These are phyloP conservation scores for Bothriochloa decipiens DNA, from an alignment of 176 grass and related monocot species.

Conservation along the genomic window DNA sequence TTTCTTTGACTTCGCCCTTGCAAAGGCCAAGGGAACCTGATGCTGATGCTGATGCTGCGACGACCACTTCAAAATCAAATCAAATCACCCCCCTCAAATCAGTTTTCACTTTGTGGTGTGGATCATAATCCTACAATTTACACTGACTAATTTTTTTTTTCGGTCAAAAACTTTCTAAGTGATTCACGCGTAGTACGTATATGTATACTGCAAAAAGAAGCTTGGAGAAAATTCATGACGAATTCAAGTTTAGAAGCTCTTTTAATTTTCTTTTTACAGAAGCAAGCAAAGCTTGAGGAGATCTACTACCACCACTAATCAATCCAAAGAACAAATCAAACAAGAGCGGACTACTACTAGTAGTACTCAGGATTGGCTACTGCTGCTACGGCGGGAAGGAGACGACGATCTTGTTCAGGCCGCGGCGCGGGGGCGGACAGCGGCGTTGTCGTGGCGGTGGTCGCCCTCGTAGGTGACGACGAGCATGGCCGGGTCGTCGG, in stretches of 20 bases:
- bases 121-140: background rate
- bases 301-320: background rate
- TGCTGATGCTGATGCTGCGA: background rate
- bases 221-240: background rate
- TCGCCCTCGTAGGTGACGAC: slow-evolving; percentile 86
- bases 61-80: background rate
- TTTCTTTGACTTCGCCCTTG: background rate
- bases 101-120: too few relatives aligned
- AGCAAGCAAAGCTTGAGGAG: background rate
- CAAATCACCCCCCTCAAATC: background rate
- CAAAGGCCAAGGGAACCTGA: background rate
- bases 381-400: background rate
- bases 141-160: background rate
- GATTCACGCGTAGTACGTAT: background rate
- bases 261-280: slow-evolving; percentile 30
- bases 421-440: background rate
- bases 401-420: background rate
- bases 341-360: background rate
- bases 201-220: background rate
- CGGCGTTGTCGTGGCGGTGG: slow-evolving; percentile 53
- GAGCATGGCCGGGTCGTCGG: slow-evolving; percentile 70
- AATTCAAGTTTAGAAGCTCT: background rate
- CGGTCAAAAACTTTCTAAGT: too few relatives aligned
- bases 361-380: background rate
- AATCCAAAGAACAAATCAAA: slow-evolving; percentile 19